Conservation (phyloP, 1,139 yeast species). For the Trichomonascaceae sp. region DNA sequence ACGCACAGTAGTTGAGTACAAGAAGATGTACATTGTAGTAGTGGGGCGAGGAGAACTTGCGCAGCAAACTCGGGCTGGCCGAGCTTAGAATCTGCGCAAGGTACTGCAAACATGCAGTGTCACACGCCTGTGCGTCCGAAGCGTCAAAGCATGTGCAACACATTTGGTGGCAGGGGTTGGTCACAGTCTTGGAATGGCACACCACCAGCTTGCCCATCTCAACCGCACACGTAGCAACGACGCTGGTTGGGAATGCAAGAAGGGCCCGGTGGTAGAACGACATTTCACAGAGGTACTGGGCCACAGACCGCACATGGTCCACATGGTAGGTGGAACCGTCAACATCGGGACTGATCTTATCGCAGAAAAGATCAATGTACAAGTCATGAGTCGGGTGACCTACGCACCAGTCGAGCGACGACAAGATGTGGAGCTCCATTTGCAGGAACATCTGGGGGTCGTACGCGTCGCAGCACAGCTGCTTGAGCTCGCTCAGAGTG, state of each 20-base stretch:
- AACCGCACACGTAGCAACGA: conserved; percentile 58
- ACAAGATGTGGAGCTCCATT: conserved; percentile 84
- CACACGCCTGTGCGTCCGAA: not conserved
- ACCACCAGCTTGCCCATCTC: conserved; percentile 39
- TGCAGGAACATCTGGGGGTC: conserved; percentile 85
- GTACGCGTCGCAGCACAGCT: conserved; percentile 75
- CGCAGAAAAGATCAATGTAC: conserved; percentile 20
- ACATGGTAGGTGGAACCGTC: conserved; percentile 14
- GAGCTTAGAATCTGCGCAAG: not conserved
- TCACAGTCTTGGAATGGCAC: conserved; percentile 19
- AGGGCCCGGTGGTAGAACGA: conserved; percentile 55
- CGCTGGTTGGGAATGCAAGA: conserved; percentile 42
- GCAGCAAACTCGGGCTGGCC: conserved; percentile 14
- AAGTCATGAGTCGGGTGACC: conserved; percentile 38
- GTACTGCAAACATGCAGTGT: not conserved
- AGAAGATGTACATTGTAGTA: conserved; percentile 12
- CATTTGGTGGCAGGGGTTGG: conserved; percentile 16
- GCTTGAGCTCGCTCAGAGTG: conserved; percentile 58
- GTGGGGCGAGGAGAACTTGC: conserved; percentile 18
- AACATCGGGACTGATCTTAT: conserved; percentile 15
- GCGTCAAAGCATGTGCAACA: conserved; percentile 10
- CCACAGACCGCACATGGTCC: conserved; percentile 35
- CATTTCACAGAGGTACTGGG: conserved; percentile 62
- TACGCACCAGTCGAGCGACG: conserved; percentile 74
- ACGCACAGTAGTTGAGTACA: conserved; percentile 4